Base-by-base conservation (phyloP, 129 eudicot species). In the Sambucus nigra region DNA sequence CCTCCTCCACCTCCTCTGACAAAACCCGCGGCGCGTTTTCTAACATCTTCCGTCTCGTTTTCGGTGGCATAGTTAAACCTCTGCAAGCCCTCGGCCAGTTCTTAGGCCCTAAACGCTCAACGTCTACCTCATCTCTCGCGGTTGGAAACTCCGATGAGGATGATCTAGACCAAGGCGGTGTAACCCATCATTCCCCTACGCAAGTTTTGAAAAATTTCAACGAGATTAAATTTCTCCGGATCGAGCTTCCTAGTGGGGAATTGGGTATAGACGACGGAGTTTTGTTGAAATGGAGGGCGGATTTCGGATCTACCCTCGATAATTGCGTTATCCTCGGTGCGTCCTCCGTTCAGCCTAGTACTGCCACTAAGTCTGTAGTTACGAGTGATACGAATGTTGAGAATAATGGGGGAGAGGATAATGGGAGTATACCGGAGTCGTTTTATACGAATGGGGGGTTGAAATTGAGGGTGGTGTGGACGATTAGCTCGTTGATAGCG, bases 321-420 rank as follows among this genome's bases (percentile, higher is more conserved):
- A 82, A 73, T 57, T 91, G 99, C 50, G 94, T 91, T 5, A 91
- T 91, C 53, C 82, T 91, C 3, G 95, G 95, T 0, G 99, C 95
- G 0, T 74, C 89, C 7, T 82, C 91, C 0, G 86, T 91, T 25
- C 59, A 53, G 26, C 67, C 60, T 27, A 48, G 31, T n/a, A 13
- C 64, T n/a, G n/a, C 66, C 0, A 32, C 5, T 16, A 46, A 28
- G 24, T 28, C 35, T 52, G 59, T 16, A 0, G 13, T 35, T 1
- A 7, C 42, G 1, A 12, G 8, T 1, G 63, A 23, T 21, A 58
- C 14, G 58, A 57, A 16, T 55, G 54, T 11, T 28, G 22, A 12
- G 33, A 38, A 8, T 35, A 31, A 11, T 20, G 70, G 1, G 17
- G 75, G 35, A 9, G 81, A 77, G 6, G 94, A 82, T 63, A 86